A percentile compares a stretch with the other conserved stretches of the same genome.
Conservation (phyloP, 768 basidiomycete species). For the Gloeophyllum trabeum region DNA sequence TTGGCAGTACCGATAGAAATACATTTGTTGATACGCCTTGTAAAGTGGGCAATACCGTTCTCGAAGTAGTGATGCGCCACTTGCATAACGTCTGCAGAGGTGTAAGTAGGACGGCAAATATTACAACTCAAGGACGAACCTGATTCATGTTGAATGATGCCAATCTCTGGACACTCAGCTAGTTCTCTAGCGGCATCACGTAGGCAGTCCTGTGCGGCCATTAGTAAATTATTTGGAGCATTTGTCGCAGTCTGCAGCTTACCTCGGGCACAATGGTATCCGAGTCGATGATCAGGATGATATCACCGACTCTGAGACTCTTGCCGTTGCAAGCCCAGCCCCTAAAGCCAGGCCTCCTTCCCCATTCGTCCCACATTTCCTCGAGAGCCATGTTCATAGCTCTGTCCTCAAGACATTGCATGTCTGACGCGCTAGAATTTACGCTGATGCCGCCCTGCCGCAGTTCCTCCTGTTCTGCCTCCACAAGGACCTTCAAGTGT, state of each 20-base stretch:
- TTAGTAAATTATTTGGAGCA: not conserved
- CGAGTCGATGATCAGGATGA: slow-evolving; percentile 77
- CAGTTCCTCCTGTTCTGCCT: slow-evolving; percentile 18
- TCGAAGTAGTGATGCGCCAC: slow-evolving; percentile 87
- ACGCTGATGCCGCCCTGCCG: slow-evolving; percentile 18
- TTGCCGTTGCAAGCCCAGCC: slow-evolving; percentile 74
- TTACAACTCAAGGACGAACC: slow-evolving; percentile 25
- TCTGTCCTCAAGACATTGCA: slow-evolving; percentile 55
- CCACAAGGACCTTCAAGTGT: slow-evolving; percentile 29
- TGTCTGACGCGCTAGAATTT: no score
- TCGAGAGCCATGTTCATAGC: slow-evolving; percentile 69
- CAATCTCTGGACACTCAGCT: slow-evolving; percentile 69
- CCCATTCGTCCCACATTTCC: slow-evolving; percentile 52
- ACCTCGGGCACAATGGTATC: slow-evolving; percentile 73
- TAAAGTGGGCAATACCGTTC: slow-evolving; percentile 84
- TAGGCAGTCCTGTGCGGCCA: slow-evolving; percentile 84
- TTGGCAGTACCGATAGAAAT: slow-evolving; percentile 76
- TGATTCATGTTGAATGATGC: slow-evolving; percentile 85
- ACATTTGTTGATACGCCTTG: slow-evolving; percentile 73
- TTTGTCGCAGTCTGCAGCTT: slow-evolving; percentile 1
- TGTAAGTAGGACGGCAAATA: slow-evolving; percentile 3
- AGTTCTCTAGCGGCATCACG: slow-evolving; percentile 85
- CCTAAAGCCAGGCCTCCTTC: slow-evolving; percentile 37
- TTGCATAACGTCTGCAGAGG: slow-evolving; percentile 67
- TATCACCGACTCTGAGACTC: slow-evolving; percentile 64